phyloP scores from a whole-genome alignment of 1,139 yeast species.

The Pichia sp. region DNA sequence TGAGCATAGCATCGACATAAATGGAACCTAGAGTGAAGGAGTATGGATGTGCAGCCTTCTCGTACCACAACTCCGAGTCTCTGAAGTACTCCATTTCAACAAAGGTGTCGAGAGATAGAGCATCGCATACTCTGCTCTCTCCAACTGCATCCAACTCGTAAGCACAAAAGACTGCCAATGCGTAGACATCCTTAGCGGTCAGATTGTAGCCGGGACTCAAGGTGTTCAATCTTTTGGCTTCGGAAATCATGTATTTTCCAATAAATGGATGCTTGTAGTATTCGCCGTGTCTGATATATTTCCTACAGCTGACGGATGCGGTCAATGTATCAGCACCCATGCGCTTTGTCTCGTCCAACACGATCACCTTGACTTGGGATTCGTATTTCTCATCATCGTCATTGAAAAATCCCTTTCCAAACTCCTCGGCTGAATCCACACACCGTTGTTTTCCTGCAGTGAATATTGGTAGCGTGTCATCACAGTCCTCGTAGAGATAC shows the following conservation, averaged over 20 bases:
- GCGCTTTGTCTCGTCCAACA: slow-evolving; percentile 22
- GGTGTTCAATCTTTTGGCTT: slow-evolving; percentile 23
- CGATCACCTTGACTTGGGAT: slow-evolving; percentile 18
- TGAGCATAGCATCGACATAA: slow-evolving; percentile 46
- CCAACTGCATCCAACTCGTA: slow-evolving; percentile 52
- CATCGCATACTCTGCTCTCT: slow-evolving; percentile 44
- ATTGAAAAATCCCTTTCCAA: slow-evolving; percentile 29
- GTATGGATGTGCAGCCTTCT: slow-evolving; percentile 49
- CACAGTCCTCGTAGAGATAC: slow-evolving; percentile 19
- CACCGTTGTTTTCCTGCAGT: slow-evolving; percentile 29
- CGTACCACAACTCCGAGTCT: slow-evolving; percentile 45
- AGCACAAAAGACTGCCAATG: slow-evolving; percentile 46
- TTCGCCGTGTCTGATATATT: slow-evolving; percentile 21
- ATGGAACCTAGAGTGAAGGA: slow-evolving; percentile 45
- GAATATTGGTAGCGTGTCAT: slow-evolving; percentile 23
- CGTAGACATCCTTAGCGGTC: slow-evolving; percentile 38
- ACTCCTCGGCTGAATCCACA: slow-evolving; percentile 29
- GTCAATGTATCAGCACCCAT: slow-evolving; percentile 31
- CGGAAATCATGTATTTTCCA: slow-evolving; percentile 18
- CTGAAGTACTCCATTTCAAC: slow-evolving; percentile 41
- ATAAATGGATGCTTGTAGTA: slow-evolving; percentile 19
- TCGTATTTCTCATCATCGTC: slow-evolving; percentile 15
- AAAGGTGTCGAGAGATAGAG: slow-evolving; percentile 51
- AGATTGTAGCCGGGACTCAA: slow-evolving; percentile 39
- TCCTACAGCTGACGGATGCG: slow-evolving; percentile 24